phyloP scores from a whole-genome alignment of 306 rosid species.

The Fagus crenata region DNA sequence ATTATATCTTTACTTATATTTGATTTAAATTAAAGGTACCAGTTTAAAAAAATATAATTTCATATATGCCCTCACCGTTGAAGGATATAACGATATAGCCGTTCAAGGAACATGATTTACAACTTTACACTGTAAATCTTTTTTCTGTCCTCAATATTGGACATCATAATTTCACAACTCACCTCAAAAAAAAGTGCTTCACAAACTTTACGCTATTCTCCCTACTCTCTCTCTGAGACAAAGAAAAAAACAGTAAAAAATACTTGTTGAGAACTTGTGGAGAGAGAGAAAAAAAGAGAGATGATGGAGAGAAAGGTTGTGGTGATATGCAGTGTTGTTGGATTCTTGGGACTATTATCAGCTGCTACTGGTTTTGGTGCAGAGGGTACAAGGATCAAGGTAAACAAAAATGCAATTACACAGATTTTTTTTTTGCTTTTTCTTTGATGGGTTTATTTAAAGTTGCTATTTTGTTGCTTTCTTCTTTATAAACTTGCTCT shows the following conservation, averaged over 20 bases:
- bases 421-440: not conserved
- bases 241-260: no score
- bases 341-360: constrained; percentile 64
- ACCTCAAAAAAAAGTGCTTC: not conserved
- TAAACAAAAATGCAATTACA: not conserved
- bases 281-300: constrained; percentile 7
- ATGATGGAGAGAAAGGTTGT: constrained; percentile 66
- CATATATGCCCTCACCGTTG: not conserved
- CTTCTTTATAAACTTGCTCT: not conserved
- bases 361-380: constrained; percentile 82
- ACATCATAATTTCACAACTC: constrained; percentile 13
- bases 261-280: not conserved
- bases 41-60: no score
- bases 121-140: not conserved
- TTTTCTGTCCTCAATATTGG: not conserved
- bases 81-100: not conserved
- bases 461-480: not conserved
- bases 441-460: not conserved
- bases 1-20: no score
- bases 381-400: constrained; percentile 84
- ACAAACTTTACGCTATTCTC: constrained; percentile 16
- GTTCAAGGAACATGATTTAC: not conserved
- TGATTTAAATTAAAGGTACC: no score
- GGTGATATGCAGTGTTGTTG: constrained; percentile 52
- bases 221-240: not conserved